phyloP scores from a whole-genome alignment of 176 grass and related monocot species.

The Bothriochloa decipiens region DNA sequence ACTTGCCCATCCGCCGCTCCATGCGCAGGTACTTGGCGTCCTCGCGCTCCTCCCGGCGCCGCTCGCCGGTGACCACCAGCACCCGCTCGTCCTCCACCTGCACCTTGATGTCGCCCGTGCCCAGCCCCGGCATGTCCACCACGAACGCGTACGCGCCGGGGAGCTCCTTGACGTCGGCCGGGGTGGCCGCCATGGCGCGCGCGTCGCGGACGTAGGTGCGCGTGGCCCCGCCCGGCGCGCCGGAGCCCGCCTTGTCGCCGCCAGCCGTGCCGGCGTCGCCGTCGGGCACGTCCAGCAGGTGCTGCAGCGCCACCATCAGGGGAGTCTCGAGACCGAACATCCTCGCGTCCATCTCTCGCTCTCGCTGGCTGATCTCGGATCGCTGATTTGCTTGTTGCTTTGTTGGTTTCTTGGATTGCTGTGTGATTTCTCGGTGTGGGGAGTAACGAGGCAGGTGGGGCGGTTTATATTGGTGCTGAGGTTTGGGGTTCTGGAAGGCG shows the following conservation, averaged over 20 bases:
- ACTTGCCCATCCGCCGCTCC: conserved; percentile 81
- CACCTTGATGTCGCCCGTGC: conserved; percentile 78
- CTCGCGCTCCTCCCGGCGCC: conserved; percentile 68
- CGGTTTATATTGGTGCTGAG: conserved; percentile 5
- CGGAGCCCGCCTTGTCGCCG: conserved; percentile 45
- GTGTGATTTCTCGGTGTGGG: background rate
- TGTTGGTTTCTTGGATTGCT: background rate
- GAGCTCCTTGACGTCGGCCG: conserved; percentile 83
- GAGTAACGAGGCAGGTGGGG: background rate
- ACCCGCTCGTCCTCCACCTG: conserved; percentile 77
- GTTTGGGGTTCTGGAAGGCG: conserved; percentile 28
- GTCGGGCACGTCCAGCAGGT: conserved; percentile 64
- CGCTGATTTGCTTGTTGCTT: background rate
- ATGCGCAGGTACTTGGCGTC: conserved; percentile 72
- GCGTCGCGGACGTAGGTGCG: conserved; percentile 76
- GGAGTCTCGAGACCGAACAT: conserved; percentile 61
- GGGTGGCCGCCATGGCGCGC: conserved; percentile 78
- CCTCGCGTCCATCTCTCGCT: conserved; percentile 50
- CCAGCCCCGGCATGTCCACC: conserved; percentile 82
- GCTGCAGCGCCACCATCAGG: conserved; percentile 62
- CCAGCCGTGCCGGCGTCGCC: conserved; percentile 37
- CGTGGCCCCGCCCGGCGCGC: conserved; percentile 34
- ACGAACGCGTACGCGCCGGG: conserved; percentile 64
- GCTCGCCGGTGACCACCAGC: conserved; percentile 79
- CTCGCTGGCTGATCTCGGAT: background rate